Evolutionary conservation across 768 basidiomycete species (phyloP), one percentile per base, ranked within the genome.

Genomic region (Suillus lakei): DNA sequence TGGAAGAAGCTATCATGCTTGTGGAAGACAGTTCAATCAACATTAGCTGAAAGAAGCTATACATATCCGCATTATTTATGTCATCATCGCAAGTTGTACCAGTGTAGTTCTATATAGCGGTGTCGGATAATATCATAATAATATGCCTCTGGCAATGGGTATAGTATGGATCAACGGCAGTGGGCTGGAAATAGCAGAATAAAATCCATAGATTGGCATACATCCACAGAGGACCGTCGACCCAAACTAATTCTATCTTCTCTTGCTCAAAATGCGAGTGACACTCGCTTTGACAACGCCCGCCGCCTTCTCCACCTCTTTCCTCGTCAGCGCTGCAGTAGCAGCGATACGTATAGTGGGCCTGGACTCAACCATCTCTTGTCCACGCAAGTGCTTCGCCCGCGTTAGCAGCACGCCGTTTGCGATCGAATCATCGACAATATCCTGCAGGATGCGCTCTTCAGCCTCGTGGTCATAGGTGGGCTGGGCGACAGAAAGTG

Each of bases 241-340:
- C 32, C 26, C 26, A 38, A 16, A 10, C 51, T 18, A 4, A 21
- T 4, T 21, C 72, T 74, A 89, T 71, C 83, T 79, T 70, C 86
- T 84, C 80, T 78, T 90, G 32, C 85, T 82, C 59, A 95, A 76
- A 4, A 93, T 87, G 81, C 96, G 95, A 46, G 84, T 82, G 53
- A 95, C 79, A 44, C 90, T 90, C 36, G 83, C 82, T 80, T 91
- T 93, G 64, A 99, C 77, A 23, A 91, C 84, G 28, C 79, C 80
- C 7, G 89, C 87, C 4, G 96, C 92, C 82, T 95, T 96, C 83
- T 98, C 96, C 62, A 89, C 87, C 71, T 99, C 98, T 80, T 96
- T 97, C 84, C 84, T 91, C 30, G 89, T 89, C 68, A 98, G 76
- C 16, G 88, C 95, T 16, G 89, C 86, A 5, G 86, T 90, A 67